Percentiles rank a stretch among this genome's conserved stretches.
These are phyloP conservation scores for Nigrospora sphaerica DNA, from an alignment of 2,329 filamentous ascomycete species.

Conservation along the genomic window DNA sequence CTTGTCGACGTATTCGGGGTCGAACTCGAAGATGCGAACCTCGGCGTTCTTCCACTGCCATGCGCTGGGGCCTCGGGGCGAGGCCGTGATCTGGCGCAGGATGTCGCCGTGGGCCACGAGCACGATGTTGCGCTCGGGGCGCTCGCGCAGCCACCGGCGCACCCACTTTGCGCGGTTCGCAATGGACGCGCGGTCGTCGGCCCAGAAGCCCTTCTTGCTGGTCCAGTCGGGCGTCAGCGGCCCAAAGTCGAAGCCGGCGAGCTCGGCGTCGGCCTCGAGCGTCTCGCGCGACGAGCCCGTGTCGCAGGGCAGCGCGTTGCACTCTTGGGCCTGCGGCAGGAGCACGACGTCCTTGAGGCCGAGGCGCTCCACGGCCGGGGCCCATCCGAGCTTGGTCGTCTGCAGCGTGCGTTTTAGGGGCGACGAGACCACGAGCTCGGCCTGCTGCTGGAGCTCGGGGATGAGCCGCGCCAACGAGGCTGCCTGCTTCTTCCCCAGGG, in stretches of 20 bases:
- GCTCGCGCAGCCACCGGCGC: slow-evolving; percentile 14
- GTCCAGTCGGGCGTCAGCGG: slow-evolving; percentile 17
- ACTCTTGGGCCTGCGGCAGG: slow-evolving; percentile 23
- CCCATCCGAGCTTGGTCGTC: slow-evolving; percentile 20
- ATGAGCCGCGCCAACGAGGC: slow-evolving; percentile 11
- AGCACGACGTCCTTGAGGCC: slow-evolving; percentile 12
- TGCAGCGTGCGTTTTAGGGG: slow-evolving; percentile 24
- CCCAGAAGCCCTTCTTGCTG: slow-evolving; percentile 19
- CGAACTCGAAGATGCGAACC: slow-evolving; percentile 14
- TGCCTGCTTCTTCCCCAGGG: slow-evolving; percentile 16
- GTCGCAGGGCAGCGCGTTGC: slow-evolving; percentile 20
- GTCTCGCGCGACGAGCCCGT: slow-evolving; percentile 17
- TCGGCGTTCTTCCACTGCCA: slow-evolving; percentile 15
- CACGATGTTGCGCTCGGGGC: slow-evolving; percentile 19
- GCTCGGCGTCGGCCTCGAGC: slow-evolving; percentile 17
- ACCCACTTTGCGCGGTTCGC: slow-evolving; percentile 14
- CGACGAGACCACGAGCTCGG: slow-evolving; percentile 20
- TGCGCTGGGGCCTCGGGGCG: slow-evolving; percentile 3
- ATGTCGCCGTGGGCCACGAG: slow-evolving; percentile 22
- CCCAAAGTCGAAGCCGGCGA: slow-evolving; percentile 15
- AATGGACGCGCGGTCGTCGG: slow-evolving; percentile 9
- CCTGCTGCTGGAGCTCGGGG: slow-evolving; percentile 10
- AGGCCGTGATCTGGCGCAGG: slow-evolving; percentile 12
- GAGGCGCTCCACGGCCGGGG: slow-evolving; percentile 12
- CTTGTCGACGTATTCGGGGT: slow-evolving; percentile 9